phyloP scores from a whole-genome alignment of 495 filamentous ascomycete genomes.

The Platismatia glauca region DNA sequence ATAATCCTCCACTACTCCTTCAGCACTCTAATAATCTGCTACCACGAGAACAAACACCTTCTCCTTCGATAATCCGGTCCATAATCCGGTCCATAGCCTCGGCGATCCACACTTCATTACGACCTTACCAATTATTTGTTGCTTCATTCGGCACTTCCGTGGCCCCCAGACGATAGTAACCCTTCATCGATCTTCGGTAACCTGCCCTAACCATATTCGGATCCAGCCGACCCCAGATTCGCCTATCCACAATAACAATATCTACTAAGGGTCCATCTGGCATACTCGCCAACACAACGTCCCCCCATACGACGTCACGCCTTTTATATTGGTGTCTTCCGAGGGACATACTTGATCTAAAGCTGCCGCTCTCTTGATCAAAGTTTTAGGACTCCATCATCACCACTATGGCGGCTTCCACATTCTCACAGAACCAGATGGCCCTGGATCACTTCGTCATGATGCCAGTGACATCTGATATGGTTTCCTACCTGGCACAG shows the following conservation, averaged over 20 bases:
- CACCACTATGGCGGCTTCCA: conserved; percentile 34
- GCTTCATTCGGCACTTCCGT: conserved; percentile 7
- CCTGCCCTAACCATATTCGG: conserved; percentile 10
- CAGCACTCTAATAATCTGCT: conserved; percentile 1
- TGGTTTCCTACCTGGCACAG: conserved; percentile 76
- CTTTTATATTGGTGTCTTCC: conserved; percentile 3
- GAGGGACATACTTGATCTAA: conserved; percentile 7
- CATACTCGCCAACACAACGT: conserved; percentile 12
- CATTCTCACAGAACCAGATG: conserved; percentile 53
- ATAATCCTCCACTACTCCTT: background rate
- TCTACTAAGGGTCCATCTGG: conserved; percentile 8
- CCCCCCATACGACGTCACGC: conserved; percentile 8
- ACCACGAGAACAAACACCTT: background rate
- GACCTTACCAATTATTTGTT: conserved; percentile 4
- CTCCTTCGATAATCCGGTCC: background rate
- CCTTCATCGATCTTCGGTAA: conserved; percentile 14
- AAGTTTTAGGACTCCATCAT: background rate
- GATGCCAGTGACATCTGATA: conserved; percentile 66
- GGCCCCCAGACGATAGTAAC: conserved; percentile 12
- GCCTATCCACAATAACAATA: conserved; percentile 2
- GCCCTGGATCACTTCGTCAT: conserved; percentile 88
- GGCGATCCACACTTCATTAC: conserved; percentile 7
- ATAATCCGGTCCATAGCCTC: background rate
- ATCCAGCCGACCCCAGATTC: conserved; percentile 16
- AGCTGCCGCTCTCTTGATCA: conserved; percentile 4